A percentile compares a stretch with the other conserved stretches of the same genome.
phyloP scores from a whole-genome alignment of 192 early-diverging fungal genomes.

The Paraglomus brasilianum region DNA sequence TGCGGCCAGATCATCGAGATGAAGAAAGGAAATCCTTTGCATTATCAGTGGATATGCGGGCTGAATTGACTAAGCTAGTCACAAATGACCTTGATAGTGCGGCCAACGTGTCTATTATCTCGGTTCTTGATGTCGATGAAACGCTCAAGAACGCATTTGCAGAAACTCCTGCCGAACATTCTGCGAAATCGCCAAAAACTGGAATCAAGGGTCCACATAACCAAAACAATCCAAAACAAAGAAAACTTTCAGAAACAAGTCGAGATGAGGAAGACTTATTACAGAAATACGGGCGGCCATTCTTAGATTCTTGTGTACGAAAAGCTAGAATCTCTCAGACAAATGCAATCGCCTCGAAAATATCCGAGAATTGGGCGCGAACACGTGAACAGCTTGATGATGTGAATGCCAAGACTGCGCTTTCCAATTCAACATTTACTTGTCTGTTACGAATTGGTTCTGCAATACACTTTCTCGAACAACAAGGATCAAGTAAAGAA shows the following conservation, averaged over 20 bases:
- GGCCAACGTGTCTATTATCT: not conserved
- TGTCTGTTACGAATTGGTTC: too few species aligned
- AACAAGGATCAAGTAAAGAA: not conserved
- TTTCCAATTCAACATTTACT: conserved; percentile 38
- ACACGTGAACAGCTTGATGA: conserved; percentile 41
- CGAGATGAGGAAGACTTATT: conserved; percentile 46
- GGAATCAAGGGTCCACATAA: too few species aligned
- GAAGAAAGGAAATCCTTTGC: conserved; percentile 12
- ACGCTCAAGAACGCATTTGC: conserved; percentile 9
- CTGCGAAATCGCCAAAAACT: too few species aligned
- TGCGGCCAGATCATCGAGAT: not conserved
- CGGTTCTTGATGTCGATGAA: conserved; percentile 11
- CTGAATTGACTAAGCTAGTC: not conserved
- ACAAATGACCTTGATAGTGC: not conserved
- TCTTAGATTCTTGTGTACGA: conserved; percentile 48
- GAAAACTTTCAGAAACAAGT: conserved; percentile 2
- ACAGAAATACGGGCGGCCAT: conserved; percentile 52
- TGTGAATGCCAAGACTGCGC: conserved; percentile 33
- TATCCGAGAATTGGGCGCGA: conserved; percentile 58
- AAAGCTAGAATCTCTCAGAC: conserved; percentile 49
- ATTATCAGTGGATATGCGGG: too few species aligned
- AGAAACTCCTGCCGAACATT: not conserved
- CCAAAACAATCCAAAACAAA: too few species aligned
- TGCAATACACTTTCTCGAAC: not conserved
- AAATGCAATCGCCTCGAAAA: conserved; percentile 54